Conservation (phyloP, 1,139 yeast species). For the Wickerhamiella pararugosa region DNA sequence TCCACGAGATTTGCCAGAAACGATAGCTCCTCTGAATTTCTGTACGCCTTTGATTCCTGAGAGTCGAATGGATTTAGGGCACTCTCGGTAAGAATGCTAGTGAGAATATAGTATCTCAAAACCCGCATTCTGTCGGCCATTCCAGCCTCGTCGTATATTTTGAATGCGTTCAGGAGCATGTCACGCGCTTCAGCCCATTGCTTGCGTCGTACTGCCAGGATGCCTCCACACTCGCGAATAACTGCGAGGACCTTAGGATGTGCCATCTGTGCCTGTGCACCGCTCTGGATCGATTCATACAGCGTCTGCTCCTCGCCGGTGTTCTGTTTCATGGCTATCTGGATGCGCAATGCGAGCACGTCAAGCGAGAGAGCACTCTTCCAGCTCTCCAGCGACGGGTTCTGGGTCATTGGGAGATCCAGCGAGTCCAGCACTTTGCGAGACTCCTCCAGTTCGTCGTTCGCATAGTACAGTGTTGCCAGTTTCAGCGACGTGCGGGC, state of each 20-base stretch:
- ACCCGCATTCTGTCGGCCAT: constrained; percentile 38
- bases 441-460: constrained; percentile 28
- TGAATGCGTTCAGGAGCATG: constrained; percentile 59
- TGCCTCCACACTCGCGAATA: constrained; percentile 62
- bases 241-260: constrained; percentile 63
- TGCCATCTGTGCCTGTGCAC: constrained; percentile 45
- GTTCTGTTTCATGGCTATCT: constrained; percentile 30
- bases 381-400: constrained; percentile 10
- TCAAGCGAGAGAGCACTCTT: constrained; percentile 34
- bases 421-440: constrained; percentile 29
- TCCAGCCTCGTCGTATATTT: constrained; percentile 69
- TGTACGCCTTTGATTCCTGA: constrained; percentile 33
- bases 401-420: constrained; percentile 19
- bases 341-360: constrained; percentile 51
- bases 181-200: constrained; percentile 48
- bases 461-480: constrained; percentile 35
- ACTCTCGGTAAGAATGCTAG: constrained; percentile 49
- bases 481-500: constrained; percentile 40
- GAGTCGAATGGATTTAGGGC: constrained; percentile 51
- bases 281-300: constrained; percentile 34
- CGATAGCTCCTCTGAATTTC: constrained; percentile 26
- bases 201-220: constrained; percentile 43
- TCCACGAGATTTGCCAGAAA: constrained; percentile 27
- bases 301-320: constrained; percentile 32
- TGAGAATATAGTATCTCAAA: constrained; percentile 46